Evolutionary conservation across 2,329 filamentous ascomycete species (phyloP), one percentile per base, ranked within the genome.

Genomic region (Stemphylium vesicarium): DNA sequence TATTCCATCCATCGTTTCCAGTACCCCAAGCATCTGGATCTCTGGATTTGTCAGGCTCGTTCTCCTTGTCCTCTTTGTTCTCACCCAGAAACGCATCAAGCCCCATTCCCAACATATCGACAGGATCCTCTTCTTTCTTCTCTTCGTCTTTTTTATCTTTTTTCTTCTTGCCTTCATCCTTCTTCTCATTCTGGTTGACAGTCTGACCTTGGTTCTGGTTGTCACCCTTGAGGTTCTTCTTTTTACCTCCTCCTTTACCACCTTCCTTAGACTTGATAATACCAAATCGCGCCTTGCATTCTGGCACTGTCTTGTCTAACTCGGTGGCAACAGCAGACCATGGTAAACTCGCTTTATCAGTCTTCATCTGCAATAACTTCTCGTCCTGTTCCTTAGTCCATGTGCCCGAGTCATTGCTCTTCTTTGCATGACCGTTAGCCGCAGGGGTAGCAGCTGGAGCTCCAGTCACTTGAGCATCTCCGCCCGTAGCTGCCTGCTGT

Each of bases 351-450:
- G 56, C 67, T 26, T 65, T 63, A 3, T 65, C 65, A 2, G 41
- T 62, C 55, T 77, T 78, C 62, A 78, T 49, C 6, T 69, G 62
- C 15, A 77, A 57, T 2, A 82, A 52, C 56, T 70, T 75, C 3
- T 70, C 68, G 41, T 82, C 79, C 46, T 81, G 71, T 35, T 76
- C 75, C 0, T 67, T 42, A 0, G 75, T 78, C 60, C 70, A 79
- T 18, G 33, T 50, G 22, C 54, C 16, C 1, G 45, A 26, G 26
- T 49, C 35, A 4, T 46, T 46, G 4, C 49, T n/a, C 24, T 47
- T 41, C 20, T 50, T 45, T 22, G 33, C 38, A 1, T 48, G 16
- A 1, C 10, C 42, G 4, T 39, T 33, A 10, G 2, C 35, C 2
- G 22, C n/a, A 33, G n/a, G 15, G 16, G 20, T 10, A 26, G 13